Base-by-base conservation (phyloP, 306 rosid genomes). In the Quillaja saponaria region DNA sequence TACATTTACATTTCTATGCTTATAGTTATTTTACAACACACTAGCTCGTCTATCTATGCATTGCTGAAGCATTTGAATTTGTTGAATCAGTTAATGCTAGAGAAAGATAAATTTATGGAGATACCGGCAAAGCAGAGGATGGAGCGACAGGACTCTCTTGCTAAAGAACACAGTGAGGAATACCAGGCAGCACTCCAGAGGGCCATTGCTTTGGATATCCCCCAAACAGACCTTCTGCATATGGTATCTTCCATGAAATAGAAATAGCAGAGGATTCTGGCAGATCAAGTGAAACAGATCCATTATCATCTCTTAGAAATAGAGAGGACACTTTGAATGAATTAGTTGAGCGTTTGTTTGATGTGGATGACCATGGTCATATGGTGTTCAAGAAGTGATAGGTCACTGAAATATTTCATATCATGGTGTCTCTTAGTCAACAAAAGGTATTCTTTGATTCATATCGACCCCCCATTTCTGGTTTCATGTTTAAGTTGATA, bases 181-280 rank as follows among this genome's bases (percentile, higher is more conserved):
- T 76, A 89, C 71, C 65, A 37, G 44, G 96, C 95, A 21, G 96
- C 96, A 5, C 92, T 89, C 58, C 80, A 70, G 59, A 85, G 90
- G 41, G 96, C 95, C 3, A 64, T 80, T 59, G 87, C 90, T 66
- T 74, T 92, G 80, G 84, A 84, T 50, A 78, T 88, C 59, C 96
- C 96, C 49, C 84, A 81, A 58, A 94, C 90, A 52, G 78, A 69
- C 81, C 87, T 55, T 69, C 86, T 1, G 40, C 77, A 5, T 92
- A 88, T 2, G 98, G 98, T 67, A 92, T 96, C 54, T 92, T 92
- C 62, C 84, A 52, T 21, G 85, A 86, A 71, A 46, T 16, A 13
- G 87, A 82, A 41, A 79, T 21, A 31, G 87, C 84, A 6, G 94
- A 86, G 56, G 79, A 83, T 56, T 82, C 98, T 31, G 69, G 68